Evolutionary conservation across 805 yeast genomes (phyloP).

Genomic region (Saccharomycopsis guyanensis): DNA sequence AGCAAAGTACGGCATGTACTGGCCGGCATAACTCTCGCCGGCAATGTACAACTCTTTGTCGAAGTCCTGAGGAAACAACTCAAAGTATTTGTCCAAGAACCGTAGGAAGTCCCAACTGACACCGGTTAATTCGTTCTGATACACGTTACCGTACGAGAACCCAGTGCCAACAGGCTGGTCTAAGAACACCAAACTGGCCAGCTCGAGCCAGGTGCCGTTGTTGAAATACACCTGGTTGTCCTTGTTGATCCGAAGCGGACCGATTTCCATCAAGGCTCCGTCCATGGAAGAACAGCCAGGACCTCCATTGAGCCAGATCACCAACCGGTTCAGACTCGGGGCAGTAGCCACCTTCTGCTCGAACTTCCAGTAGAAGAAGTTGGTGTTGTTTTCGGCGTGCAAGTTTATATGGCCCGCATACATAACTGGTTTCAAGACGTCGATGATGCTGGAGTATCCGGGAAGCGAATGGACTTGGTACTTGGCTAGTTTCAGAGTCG

Average conservation of each 20-base stretch:
- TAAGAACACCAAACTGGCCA: conserved; percentile 57
- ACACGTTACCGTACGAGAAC: conserved; percentile 43
- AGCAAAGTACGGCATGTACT: conserved; percentile 72
- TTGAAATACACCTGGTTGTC: conserved; percentile 37
- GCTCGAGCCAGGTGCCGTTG: conserved; percentile 62
- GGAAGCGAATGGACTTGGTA: conserved; percentile 17
- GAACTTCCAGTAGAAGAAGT: conserved; percentile 75
- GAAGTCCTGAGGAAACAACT: conserved; percentile 52
- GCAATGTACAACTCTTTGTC: conserved; percentile 55
- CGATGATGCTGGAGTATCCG: conserved; percentile 10
- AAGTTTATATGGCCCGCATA: conserved; percentile 61
- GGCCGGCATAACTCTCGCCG: conserved; percentile 84
- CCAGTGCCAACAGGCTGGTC: conserved; percentile 85
- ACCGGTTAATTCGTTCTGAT: conserved; percentile 21
- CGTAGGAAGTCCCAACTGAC: conserved; percentile 38
- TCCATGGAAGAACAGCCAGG: conserved; percentile 88
- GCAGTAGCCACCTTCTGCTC: conserved; percentile 22
- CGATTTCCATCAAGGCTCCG: conserved; percentile 75
- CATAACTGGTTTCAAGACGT: conserved; percentile 30
- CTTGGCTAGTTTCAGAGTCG: conserved; percentile 5
- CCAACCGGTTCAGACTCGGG: conserved; percentile 31
- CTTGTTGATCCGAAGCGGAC: conserved; percentile 53
- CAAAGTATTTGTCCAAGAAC: conserved; percentile 50
- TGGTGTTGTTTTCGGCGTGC: conserved; percentile 43
- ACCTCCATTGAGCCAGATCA: conserved; percentile 83